Percentiles rank a stretch among this genome's conserved stretches.
These are phyloP conservation scores for Aspergillus sp. DNA, from an alignment of 2,329 filamentous ascomycete species.

Conservation along the genomic window DNA sequence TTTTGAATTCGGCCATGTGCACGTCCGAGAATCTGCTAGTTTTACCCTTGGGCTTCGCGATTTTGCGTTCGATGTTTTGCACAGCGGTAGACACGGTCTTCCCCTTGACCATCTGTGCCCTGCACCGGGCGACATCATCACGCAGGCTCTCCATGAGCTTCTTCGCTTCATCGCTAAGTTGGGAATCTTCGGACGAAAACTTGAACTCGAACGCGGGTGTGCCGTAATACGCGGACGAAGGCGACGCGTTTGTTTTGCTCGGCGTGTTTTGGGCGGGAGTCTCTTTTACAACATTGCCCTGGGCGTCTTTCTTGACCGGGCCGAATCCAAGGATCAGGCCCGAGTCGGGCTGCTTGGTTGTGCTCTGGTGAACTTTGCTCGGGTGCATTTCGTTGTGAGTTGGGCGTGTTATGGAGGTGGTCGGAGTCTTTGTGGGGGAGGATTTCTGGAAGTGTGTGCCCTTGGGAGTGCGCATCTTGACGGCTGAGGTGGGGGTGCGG, in stretches of 20 bases:
- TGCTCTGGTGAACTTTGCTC: constrained; percentile 75
- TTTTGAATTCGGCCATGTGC: constrained; percentile 88
- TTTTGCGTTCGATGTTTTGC: constrained; percentile 62
- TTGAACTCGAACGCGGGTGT: constrained; percentile 54
- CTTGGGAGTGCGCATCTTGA: constrained; percentile 29
- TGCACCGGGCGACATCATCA: constrained; percentile 72
- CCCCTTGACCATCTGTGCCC: constrained; percentile 67
- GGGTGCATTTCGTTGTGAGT: constrained; percentile 87
- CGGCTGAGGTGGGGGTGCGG: constrained; percentile 14
- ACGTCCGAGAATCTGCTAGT: constrained; percentile 79
- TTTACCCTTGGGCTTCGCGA: constrained; percentile 80
- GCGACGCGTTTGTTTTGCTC: constrained; percentile 44
- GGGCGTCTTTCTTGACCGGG: constrained; percentile 62
- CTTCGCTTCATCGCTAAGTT: constrained; percentile 56
- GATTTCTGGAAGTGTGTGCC: constrained; percentile 21
- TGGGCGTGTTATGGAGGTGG: constrained; percentile 69
- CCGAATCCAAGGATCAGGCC: constrained; percentile 81
- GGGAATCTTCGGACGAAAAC: constrained; percentile 48
- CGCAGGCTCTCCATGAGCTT: constrained; percentile 69
- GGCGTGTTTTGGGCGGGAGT: constrained; percentile 43
- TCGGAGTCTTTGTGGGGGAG: constrained; percentile 20
- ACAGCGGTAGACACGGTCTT: constrained; percentile 55
- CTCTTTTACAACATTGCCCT: constrained; percentile 41
- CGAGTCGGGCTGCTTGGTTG: constrained; percentile 76
- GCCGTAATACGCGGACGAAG: constrained; percentile 40